Base-by-base conservation (phyloP, 768 basidiomycete species). In the Coprinopsis strossmayeri region DNA sequence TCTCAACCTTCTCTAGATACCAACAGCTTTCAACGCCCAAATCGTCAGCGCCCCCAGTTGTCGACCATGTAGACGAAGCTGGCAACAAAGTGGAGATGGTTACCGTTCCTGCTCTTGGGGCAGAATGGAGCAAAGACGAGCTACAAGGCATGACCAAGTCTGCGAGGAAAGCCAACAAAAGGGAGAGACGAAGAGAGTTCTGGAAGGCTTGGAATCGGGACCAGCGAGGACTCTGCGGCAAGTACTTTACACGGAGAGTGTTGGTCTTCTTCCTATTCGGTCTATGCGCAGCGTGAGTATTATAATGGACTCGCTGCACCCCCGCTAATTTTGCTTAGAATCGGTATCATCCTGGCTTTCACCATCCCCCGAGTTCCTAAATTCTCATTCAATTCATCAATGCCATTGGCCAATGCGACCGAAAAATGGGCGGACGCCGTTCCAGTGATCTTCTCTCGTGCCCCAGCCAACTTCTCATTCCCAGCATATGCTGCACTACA, bases 401-500 rank as follows among this genome's bases (percentile, higher is more conserved):
- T 65, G 3, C 89, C 91, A 1, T 74, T 93, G 41, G 58, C 61
- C 11, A 62, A 67, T n/a, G 84, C 84, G 9, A 76, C 81, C 0
- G 79, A 79, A 20, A 55, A 52, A 28, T 89, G 77, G 70, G 76
- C 78, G 42, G 56, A 68, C 17, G 73, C 77, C 4, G 68, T 88
- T 38, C 74, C 79, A 1, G 73, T 72, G 1, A 62, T 67, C 28
- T 95, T 97, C 69, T 82, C 77, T 28, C 80, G 88, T 50, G 64
- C 71, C 1, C 92, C 91, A 0, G 83, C 93, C 47, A 95, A 95
- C 66, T 97, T 95, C 66, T 80, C 85, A 28, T 97, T 97, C 73
- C 78, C 87, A 2, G 89, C 83, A 0, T 71, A 73, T 37, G 79
- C 91, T 15, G 73, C 83, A 18, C 69, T 97, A 10, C 77, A 90